These are phyloP conservation scores for Zoysia japonica DNA, from an alignment of 176 grass and related monocot genomes.

Conservation along the genomic window DNA sequence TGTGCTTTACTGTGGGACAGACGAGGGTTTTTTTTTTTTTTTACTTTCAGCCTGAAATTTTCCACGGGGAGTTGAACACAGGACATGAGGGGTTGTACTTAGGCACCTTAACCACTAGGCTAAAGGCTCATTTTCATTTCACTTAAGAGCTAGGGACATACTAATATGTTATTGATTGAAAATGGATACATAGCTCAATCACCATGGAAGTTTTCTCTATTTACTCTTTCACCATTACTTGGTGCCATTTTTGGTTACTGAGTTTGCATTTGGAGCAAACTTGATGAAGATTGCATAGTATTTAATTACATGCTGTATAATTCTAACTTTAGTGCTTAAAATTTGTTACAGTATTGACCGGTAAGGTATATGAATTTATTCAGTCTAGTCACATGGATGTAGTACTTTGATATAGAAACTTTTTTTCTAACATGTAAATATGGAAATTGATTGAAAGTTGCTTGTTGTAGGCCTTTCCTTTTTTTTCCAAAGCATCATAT, in stretches of 20 bases:
- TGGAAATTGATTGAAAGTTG: constrained; percentile 8
- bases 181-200: constrained; percentile 20
- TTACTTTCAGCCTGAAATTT: too few relatives aligned
- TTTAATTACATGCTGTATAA: background rate
- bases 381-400: background rate
- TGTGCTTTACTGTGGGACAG: too few relatives aligned
- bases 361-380: background rate
- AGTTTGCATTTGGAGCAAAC: background rate
- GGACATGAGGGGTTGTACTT: too few relatives aligned
- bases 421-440: background rate
- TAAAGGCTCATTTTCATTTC: background rate
- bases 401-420: background rate
- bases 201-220: background rate
- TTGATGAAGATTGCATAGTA: background rate
- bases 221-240: background rate
- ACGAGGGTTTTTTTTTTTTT: too few relatives aligned
- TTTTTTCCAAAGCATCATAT: background rate
- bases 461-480: background rate
- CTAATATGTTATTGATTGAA: constrained; percentile 3
- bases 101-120: too few relatives aligned
- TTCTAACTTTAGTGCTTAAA: background rate
- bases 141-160: background rate
- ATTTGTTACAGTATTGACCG: background rate
- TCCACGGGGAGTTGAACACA: too few relatives aligned
- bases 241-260: background rate